Base-by-base conservation (phyloP, 192 early-diverging fungal genomes). In the Podila verticillata region DNA sequence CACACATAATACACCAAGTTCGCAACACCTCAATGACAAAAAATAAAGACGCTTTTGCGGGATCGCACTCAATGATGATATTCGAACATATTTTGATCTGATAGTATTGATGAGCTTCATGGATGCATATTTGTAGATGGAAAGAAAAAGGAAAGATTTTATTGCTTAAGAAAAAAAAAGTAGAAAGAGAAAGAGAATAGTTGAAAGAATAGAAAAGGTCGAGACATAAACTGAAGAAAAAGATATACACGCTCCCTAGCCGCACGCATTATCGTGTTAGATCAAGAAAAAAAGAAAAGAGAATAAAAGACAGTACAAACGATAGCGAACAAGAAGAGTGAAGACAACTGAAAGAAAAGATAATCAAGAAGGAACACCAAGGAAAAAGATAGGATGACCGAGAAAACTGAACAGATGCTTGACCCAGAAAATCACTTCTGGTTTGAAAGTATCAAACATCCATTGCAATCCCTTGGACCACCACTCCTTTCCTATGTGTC, bases 261-360 rank as follows among this genome's bases (percentile, higher is more conserved):
- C 77, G 77, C 77, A 80, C 77, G 77, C 77, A 80, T 80, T 80
- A 80, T 72, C 77, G 77, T 80, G 77, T 80, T 67, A 48, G 59
- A 72, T 72, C 74, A 58, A 59, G 19, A 57, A 63, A 65, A 51
- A 30, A n/a, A 57, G n/a, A n/a, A 57, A 39, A 0, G 17, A 44
- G 39, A 44, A 44, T 44, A 44, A 17, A 7, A 13, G 13, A 44
- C 39, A 44, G 39, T 44, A 44, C 39, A 44, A 17, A 44, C 39
- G 39, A 44, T 15, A 44, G 7, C 15, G 17, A 44, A 44, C 13
- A 44, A 7, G 3, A 36, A 44, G 39, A 44, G 17, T 44, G 39
- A 17, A 44, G 39, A 44, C 39, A 44, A 44, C 12, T 2, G 39
- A 44, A 44, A 44, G 39, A 44, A 44, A 44, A 44, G 39, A 44